Base-by-base conservation (phyloP, 805 yeast species). In the Metschnikowia hibisci region DNA sequence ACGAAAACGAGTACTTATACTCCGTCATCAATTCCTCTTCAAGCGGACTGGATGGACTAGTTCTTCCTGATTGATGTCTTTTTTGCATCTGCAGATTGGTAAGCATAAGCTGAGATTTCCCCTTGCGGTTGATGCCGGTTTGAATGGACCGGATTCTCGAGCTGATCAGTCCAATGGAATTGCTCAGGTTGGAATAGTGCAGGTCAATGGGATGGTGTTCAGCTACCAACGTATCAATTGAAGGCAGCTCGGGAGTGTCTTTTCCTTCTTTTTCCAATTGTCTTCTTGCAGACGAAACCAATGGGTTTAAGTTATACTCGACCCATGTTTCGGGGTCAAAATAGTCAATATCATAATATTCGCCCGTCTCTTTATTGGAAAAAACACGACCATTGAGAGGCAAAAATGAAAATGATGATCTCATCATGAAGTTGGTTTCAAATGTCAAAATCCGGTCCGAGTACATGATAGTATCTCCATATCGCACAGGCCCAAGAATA, bases 341-440 rank as follows among this genome's bases (percentile, higher is more conserved):
- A 54, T 77, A 87, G 67, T 90, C 96, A 16, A 88, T 58, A 44
- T 77, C 77, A 54, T 77, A 77, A 35, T 71, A 68, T 50, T 82
- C 78, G 27, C 77, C 75, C 0, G 87, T 81, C 16, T 69, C 70
- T 25, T 58, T 60, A 58, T 89, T 82, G 39, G 80, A 77, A 57
- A 88, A 90, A 39, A 88, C 81, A 25, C 80, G 71, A 8, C 96
- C 95, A 50, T 77, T 74, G 14, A 78, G 61, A 0, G 97, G 97
- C 27, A 90, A 62, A 60, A 90, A 89, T 28, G 79, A 73, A 63
- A 78, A 89, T 39, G 89, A 79, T 32, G 90, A 82, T 58, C 97
- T 76, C 95, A 89, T 87, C 70, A 87, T 79, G 61, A 90, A 90
- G 54, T 85, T 88, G 9, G 82, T 84, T 58, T 87, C 93, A 27